Evolutionary conservation across 352 stramenopile genomes (phyloP), one percentile per base, ranked within the genome.

Genomic region (Globisporangium nagaii): DNA sequence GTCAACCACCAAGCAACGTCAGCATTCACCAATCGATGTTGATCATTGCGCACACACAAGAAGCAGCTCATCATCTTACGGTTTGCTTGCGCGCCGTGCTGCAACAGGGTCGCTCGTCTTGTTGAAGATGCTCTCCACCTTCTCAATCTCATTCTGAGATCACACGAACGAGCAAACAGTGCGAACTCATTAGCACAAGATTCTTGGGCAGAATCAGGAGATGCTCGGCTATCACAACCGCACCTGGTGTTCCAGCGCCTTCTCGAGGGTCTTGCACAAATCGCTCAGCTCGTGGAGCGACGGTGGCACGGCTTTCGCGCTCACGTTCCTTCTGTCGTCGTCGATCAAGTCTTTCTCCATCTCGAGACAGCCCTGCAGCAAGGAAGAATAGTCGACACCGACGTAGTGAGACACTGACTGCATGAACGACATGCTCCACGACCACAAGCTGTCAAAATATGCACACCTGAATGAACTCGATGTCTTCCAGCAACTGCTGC

Each of bases 331-430:
- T 42, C 72, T 67, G 43, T 93, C 82, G 22, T 89, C 79, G 32
- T 90, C 79, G 22, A 93, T 79, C 15, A 93, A 62, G 55, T 90
- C 82, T 43, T 93, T 77, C 47, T 93, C 82, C 82, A 93, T 93
- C 62, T 93, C 82, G 19, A 93, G 67, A 45, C 82, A 93, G 24
- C 78, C 64, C 81, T 92, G 41, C 25, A 35, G 5, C 12, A 17
- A 25, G 8, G 6, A 24, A 20, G 1, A 20, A 22, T 13, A 30
- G 11, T 6, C 19, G 3, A 24, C 34, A 11, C 11, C 32, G 22
- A 24, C 3, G n/a, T n/a, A n/a, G n/a, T n/a, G n/a, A n/a, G n/a
- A n/a, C n/a, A n/a, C n/a, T n/a, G n/a, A n/a, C n/a, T n/a, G n/a
- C n/a, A n/a, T n/a, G n/a, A n/a, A n/a, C n/a, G n/a, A n/a, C n/a